phyloP scores from a whole-genome alignment of 805 yeast species.

The Candida cerambycidarum region DNA sequence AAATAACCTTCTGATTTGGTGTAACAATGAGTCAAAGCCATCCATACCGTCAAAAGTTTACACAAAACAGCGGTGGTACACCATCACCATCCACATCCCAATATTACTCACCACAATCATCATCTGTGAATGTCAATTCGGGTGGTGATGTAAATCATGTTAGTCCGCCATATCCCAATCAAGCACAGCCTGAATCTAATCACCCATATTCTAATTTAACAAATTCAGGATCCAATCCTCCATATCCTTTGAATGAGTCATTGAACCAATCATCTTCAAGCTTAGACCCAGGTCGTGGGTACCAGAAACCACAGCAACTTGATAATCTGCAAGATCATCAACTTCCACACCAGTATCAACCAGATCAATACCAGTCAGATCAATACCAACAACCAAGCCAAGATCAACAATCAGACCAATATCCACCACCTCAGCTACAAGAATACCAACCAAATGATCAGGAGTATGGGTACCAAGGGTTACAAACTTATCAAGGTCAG shows the following conservation, averaged over 20 bases:
- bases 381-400: neutral
- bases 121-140: neutral
- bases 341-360: no score
- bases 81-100: slow-evolving; percentile 11
- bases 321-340: no score
- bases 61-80: slow-evolving; percentile 5
- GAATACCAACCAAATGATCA: neutral
- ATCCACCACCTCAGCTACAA: no score
- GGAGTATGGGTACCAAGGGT: neutral
- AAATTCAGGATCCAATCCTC: neutral
- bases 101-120: slow-evolving; percentile 9
- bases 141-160: no score
- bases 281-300: neutral
- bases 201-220: no score
- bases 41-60: slow-evolving; percentile 29
- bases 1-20: no score
- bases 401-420: neutral
- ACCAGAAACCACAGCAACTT: neutral
- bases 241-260: neutral
- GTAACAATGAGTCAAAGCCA: slow-evolving; percentile 16
- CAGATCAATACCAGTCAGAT: no score
- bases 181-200: no score
- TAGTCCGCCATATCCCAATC: no score
- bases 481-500: slow-evolving; percentile 1
- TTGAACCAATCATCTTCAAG: neutral